Evolutionary conservation across 1,284 basidiomycete species (phyloP).

Genomic region (Boletellus deceptivus): DNA sequence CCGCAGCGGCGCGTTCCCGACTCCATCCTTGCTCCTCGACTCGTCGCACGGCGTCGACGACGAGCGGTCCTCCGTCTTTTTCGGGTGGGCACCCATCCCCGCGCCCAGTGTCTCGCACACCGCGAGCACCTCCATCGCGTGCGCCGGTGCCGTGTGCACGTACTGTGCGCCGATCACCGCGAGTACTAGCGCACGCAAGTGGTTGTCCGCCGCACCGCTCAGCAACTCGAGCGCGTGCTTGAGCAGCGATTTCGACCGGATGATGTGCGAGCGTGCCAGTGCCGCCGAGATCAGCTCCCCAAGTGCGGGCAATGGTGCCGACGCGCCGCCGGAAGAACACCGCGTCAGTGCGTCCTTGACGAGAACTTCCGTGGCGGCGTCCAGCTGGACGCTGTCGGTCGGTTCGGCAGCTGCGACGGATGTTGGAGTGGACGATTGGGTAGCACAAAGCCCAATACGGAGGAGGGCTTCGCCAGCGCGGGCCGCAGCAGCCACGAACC

Average conservation of each 20-base stretch:
- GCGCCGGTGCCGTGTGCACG: conserved; percentile 62
- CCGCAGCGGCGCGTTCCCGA: conserved; percentile 63
- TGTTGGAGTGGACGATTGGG: neutral
- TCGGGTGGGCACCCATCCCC: conserved; percentile 55
- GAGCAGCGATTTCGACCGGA: conserved; percentile 52
- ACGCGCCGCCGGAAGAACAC: conserved; percentile 20
- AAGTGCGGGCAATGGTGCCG: conserved; percentile 27
- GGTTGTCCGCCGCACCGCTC: conserved; percentile 61
- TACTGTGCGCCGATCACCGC: conserved; percentile 68
- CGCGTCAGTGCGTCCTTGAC: conserved; percentile 31
- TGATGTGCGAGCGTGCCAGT: conserved; percentile 22
- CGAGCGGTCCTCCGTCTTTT: conserved; percentile 16
- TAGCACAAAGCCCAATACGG: conserved; percentile 45
- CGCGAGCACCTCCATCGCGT: conserved; percentile 60
- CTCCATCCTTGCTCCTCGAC: conserved; percentile 15
- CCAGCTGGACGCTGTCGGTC: conserved; percentile 11
- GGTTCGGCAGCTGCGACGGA: conserved; percentile 3
- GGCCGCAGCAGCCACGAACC: conserved; percentile 58
- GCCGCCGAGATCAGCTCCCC: conserved; percentile 32
- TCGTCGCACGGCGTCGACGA: conserved; percentile 13
- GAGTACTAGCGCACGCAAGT: conserved; percentile 65
- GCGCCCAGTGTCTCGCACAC: conserved; percentile 67
- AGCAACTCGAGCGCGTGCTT: conserved; percentile 57
- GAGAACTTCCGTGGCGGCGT: conserved; percentile 14
- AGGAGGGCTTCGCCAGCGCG: conserved; percentile 59